A percentile compares a stretch with the other conserved stretches of the same genome.
Conservation (phyloP, 2,329 filamentous ascomycete species). For the Gnomoniopsis smithogilvyi region DNA sequence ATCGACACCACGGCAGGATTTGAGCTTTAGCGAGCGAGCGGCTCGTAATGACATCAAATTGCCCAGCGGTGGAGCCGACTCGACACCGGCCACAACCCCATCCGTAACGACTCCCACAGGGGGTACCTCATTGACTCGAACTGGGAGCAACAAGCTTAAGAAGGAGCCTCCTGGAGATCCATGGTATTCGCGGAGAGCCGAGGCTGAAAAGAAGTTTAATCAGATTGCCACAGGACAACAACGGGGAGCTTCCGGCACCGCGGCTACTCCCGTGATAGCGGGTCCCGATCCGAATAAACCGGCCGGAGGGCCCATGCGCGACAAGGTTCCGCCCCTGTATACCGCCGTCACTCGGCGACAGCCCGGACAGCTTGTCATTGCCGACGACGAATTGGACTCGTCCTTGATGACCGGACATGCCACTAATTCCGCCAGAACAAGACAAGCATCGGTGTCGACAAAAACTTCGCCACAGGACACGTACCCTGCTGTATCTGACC, state of each 20-base stretch:
- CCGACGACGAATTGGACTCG: conserved; percentile 18
- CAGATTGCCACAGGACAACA: not conserved
- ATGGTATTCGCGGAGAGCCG: conserved; percentile 40
- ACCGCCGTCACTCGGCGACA: conserved; percentile 8
- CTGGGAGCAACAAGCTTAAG: conserved; percentile 55
- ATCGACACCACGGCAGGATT: conserved; percentile 47
- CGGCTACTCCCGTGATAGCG: conserved; percentile 13
- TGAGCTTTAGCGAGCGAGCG: conserved; percentile 60
- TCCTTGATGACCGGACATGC: conserved; percentile 20
- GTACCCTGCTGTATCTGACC: conserved; percentile 4
- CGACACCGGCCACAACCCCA: conserved; percentile 22
- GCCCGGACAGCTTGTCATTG: conserved; percentile 10
- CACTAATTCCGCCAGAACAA: conserved; percentile 20
- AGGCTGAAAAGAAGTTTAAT: conserved; percentile 36
- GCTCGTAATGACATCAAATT: conserved; percentile 40
- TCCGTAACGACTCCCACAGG: conserved; percentile 29
- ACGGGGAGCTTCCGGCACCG: not conserved
- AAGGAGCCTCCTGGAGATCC: conserved; percentile 55
- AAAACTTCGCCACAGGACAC: conserved; percentile 16
- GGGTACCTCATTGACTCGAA: conserved; percentile 40
- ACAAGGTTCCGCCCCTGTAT: conserved; percentile 12
- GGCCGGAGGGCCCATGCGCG: conserved; percentile 15
- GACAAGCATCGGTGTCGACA: conserved; percentile 13
- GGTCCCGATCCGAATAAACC: conserved; percentile 8
- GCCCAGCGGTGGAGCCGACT: conserved; percentile 25